Evolutionary conservation across 768 basidiomycete species (phyloP).

Genomic region (Kondoa malvinella): DNA sequence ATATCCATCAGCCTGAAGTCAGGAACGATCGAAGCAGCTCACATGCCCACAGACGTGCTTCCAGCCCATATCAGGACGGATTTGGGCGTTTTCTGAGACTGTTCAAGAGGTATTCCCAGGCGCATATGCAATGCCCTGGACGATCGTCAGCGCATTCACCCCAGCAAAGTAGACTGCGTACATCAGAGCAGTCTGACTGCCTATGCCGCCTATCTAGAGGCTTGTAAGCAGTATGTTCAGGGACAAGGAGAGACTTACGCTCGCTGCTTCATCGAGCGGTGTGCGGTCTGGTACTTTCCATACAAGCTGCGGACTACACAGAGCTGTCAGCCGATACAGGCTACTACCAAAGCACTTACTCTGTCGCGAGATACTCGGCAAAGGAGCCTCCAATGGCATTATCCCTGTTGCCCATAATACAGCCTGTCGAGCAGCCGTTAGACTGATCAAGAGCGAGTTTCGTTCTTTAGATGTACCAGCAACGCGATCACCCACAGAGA

Average conservation of each 20-base stretch:
- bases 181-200: not conserved
- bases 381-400: not conserved
- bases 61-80: not conserved
- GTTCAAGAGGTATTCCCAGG: not conserved
- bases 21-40: no score
- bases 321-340: not conserved
- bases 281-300: not conserved
- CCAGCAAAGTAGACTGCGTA: not conserved
- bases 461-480: not conserved
- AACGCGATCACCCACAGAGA: not conserved
- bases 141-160: not conserved
- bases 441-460: no score
- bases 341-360: not conserved
- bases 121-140: not conserved
- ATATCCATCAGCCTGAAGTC: no score
- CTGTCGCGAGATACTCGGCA: not conserved
- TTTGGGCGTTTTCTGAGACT: not conserved
- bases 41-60: not conserved
- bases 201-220: constrained; percentile 2
- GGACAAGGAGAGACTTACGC: not conserved
- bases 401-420: not conserved
- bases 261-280: not conserved
- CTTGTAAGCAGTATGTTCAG: not conserved
- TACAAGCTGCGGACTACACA: not conserved
- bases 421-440: no score